Evolutionary conservation across 371 early-diverging fungal genomes (phyloP), one percentile per base, ranked within the genome.

Genomic region (Encephalitozoon hellem): DNA sequence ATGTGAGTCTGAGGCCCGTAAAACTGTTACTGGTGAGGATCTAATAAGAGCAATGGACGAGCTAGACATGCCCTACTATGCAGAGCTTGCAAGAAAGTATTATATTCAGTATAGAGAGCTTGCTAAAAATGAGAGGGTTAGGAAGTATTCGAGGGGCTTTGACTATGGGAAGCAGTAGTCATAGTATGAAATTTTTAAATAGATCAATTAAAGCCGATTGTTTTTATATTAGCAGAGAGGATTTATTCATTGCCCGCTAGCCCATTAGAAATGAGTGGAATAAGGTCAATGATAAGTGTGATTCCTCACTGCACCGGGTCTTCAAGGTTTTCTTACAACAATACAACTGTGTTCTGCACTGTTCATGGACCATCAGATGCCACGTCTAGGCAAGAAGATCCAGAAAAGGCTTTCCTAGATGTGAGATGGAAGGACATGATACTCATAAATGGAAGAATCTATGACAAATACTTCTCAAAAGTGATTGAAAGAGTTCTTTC

Each of bases 11-110:
- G 99, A 96, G 86, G 94, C 94, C 85, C 87, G 97, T 71, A 97
- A 97, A 82, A 96, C 97, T 0, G 91, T 98, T 80, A 95, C 92
- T 79, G 95, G 96, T n/a, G 99, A 98, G 79, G 99, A 98, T 86
- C 91, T 98, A 41, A 86, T 98, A 55, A 93, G 94, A 91, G 94
- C 99, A 2, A 93, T 98, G 93, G 92, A 95, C 80, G 90, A 93
- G 15, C 88, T 98, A 72, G 96, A 97, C 1, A 95, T 98, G 87
- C 95, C 94, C 72, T 92, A 91, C 84, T 96, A 97, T 87, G 89
- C 90, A 11, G 95, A 94, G 75, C 89, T 91, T n/a, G 85, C 95
- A 77, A 92, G 90, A 84, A 87, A 92, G 45, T 95, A 95, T 82
- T 87, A 94, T 78, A 79, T 86, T 63, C 93, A 93, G 82, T 94